A percentile compares a stretch with the other conserved stretches of the same genome.
Evolutionary conservation across 495 filamentous ascomycete species (phyloP).

Genomic region (Penicilliopsis zonata): DNA sequence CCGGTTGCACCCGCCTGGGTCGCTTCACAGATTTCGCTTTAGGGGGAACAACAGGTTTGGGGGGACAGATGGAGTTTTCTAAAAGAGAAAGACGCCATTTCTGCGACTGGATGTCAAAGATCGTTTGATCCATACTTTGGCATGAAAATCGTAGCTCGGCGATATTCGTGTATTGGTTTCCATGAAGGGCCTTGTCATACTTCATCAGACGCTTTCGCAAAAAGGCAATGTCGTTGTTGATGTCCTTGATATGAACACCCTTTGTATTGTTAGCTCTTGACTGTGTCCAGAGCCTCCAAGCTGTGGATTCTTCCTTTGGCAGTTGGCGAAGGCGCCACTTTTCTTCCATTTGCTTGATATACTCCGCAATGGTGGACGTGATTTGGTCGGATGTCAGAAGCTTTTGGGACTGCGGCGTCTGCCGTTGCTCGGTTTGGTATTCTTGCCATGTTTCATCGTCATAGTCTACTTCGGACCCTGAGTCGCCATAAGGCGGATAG

Average conservation of each 20-base stretch:
- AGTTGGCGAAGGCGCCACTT: conserved; percentile 45
- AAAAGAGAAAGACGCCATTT: conserved; percentile 44
- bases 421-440: conserved; percentile 41
- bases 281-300: conserved; percentile 49
- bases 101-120: conserved; percentile 44
- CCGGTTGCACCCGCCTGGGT: conserved; percentile 11
- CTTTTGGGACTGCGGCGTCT: conserved; percentile 7
- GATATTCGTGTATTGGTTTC: conserved; percentile 34
- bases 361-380: conserved; percentile 36
- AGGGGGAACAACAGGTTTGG: conserved; percentile 21
- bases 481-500: conserved; percentile 57
- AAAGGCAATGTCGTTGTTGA: conserved; percentile 12
- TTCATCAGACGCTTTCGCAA: conserved; percentile 38
- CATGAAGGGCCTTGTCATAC: conserved; percentile 35
- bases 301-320: conserved; percentile 39
- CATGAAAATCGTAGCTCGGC: conserved; percentile 38
- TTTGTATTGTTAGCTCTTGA: conserved; percentile 20
- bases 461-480: conserved; percentile 40
- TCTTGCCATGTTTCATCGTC: conserved; percentile 50
- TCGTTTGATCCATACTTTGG: conserved; percentile 43
- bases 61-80: conserved; percentile 33
- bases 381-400: conserved; percentile 35
- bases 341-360: conserved; percentile 36
- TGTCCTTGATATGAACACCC: conserved; percentile 15
- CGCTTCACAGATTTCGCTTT: conserved; percentile 10